Conservation (phyloP, 1,284 basidiomycete species). For the Termitomyces sp. region DNA sequence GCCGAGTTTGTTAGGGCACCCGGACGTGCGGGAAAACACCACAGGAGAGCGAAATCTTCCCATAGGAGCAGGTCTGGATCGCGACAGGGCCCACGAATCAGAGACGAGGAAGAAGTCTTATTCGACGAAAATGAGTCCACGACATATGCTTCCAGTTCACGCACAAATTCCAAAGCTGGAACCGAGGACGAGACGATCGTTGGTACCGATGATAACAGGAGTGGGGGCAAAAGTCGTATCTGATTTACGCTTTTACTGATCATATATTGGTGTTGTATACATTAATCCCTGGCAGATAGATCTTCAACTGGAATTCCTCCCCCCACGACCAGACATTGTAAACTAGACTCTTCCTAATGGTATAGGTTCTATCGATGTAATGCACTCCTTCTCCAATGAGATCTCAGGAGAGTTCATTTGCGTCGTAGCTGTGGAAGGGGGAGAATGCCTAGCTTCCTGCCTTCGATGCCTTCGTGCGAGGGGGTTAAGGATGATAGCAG, state of each 20-base stretch:
- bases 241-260: slow-evolving; percentile 7
- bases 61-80: slow-evolving; percentile 24
- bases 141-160: slow-evolving; percentile 34
- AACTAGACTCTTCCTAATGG: neutral
- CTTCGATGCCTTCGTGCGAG: slow-evolving; percentile 28
- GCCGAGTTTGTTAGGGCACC: slow-evolving; percentile 58
- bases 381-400: neutral
- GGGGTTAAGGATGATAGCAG: slow-evolving; percentile 53
- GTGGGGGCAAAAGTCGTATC: slow-evolving; percentile 17
- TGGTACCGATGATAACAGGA: slow-evolving; percentile 27
- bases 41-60: slow-evolving; percentile 12
- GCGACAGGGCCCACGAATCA: slow-evolving; percentile 25
- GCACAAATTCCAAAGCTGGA: slow-evolving; percentile 35
- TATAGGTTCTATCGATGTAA: neutral
- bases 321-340: neutral
- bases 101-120: slow-evolving; percentile 46
- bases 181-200: slow-evolving; percentile 35
- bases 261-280: slow-evolving; percentile 18
- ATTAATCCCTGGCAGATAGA: slow-evolving; percentile 18
- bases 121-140: slow-evolving; percentile 45
- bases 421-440: slow-evolving; percentile 6
- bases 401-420: neutral
- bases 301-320: neutral
- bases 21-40: slow-evolving; percentile 26
- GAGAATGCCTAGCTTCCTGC: slow-evolving; percentile 16